Base-by-base conservation (phyloP, 1,284 basidiomycete species). In the Cutaneotrichosporon mucoides region DNA sequence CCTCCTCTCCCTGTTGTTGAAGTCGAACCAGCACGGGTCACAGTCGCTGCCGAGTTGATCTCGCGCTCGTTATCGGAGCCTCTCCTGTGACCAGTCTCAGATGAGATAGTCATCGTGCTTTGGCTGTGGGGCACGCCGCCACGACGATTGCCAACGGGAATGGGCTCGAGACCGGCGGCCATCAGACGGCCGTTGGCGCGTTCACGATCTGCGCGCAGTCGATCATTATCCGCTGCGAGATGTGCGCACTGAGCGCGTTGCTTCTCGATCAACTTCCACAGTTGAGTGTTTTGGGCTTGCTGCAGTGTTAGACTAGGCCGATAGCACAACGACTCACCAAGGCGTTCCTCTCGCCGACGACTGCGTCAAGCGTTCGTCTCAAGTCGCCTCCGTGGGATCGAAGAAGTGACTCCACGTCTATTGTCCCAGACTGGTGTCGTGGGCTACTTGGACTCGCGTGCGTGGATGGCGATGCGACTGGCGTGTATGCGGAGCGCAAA, bases 221-320 rank as follows among this genome's bases (percentile, higher is more conserved):
- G 84, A 64, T 92, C 90, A 46, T 74, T 76, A 57, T 74, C 73
- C 1, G 70, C 64, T 68, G 63, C 67, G 11, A 78, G 61, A 46
- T 66, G 61, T 3, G 72, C 66, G 52, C 68, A 68, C 62, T 77
- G 73, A 4, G 68, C 57, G 34, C 73, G 68, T 60, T 92, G 89
- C 75, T 91, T 92, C 82, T 93, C 91, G 73, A 94, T 87, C 62
- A 93, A 82, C 76, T 92, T 92, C 91, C 91, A 93, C 36, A 93
- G 83, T 76, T 92, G 90, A 6, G 86, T 80, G 75, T 94, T 94
- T 79, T 94, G 91, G 8, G 84, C 77, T 41, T 87, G 86, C 74
- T 76, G 58, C 8, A 45, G 37, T 35, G n/a, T 45, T n/a, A 34
- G 33, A 42, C 4, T 13, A 13, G 6, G 3, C 10, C 4, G 16